These are phyloP conservation scores for Corchorus olitorius DNA, from an alignment of 345 rosid genomes.

Conservation along the genomic window DNA sequence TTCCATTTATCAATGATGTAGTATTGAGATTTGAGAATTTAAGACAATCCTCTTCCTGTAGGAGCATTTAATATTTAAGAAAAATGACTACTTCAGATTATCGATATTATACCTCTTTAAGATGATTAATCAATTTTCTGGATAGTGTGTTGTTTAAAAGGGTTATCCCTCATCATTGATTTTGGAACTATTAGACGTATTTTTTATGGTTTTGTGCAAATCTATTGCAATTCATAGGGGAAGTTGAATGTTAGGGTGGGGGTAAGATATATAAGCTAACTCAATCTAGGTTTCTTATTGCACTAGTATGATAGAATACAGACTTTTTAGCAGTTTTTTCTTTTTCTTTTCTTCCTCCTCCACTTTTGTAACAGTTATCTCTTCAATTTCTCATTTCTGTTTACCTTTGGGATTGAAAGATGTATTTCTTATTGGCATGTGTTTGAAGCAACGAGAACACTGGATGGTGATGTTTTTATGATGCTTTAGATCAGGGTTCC, in stretches of 20 bases:
- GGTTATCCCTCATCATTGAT: not conserved
- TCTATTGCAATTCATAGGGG: not conserved
- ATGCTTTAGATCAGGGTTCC: slow-evolving; percentile 71
- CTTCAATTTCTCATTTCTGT: slow-evolving; percentile 15
- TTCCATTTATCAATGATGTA: not conserved
- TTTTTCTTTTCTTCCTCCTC: not conserved
- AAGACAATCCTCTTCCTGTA: not conserved
- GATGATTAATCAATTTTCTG: not conserved
- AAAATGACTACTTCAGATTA: not conserved
- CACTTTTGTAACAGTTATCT: slow-evolving; percentile 4
- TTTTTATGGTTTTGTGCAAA: not conserved
- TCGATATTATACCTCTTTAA: not conserved
- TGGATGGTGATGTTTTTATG: slow-evolving; percentile 76
- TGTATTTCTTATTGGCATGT: slow-evolving; percentile 57
- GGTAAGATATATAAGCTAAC: not conserved
- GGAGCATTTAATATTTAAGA: not conserved
- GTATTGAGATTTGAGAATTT: not conserved
- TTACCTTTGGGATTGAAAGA: slow-evolving; percentile 44
- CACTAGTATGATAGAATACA: not conserved
- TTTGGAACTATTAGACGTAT: not conserved
- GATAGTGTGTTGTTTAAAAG: not conserved
- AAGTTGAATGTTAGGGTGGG: not conserved
- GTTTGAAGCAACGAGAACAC: slow-evolving; percentile 64
- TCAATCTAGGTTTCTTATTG: not conserved
- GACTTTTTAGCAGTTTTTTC: not conserved